phyloP scores from a whole-genome alignment of 2,329 filamentous ascomycete species.

The Calonectria pteridis region DNA sequence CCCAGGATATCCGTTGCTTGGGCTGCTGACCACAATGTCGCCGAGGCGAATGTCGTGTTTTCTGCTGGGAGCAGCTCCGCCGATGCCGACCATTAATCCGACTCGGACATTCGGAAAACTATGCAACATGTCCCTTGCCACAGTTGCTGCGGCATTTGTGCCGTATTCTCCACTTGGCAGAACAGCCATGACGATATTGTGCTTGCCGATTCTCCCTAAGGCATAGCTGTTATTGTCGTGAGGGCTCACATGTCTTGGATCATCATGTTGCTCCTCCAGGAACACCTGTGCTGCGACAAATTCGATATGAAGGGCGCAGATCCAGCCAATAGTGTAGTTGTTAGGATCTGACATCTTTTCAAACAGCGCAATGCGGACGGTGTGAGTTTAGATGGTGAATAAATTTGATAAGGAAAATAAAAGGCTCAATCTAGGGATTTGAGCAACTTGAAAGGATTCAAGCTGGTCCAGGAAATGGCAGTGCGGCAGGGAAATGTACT shows the following conservation, averaged over 20 bases:
- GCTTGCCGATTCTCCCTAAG: slow-evolving; percentile 29
- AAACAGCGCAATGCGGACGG: neutral
- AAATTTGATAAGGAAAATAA: neutral
- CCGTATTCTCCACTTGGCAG: slow-evolving; percentile 33
- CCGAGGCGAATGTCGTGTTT: slow-evolving; percentile 1
- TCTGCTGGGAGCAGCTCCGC: neutral
- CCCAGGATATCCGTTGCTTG: neutral
- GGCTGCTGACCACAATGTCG: slow-evolving; percentile 7
- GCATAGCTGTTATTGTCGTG: slow-evolving; percentile 33
- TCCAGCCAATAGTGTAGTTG: slow-evolving; percentile 9
- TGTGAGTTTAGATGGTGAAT: neutral
- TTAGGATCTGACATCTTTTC: neutral
- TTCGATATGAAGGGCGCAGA: neutral
- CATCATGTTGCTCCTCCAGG: neutral
- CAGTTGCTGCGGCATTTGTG: slow-evolving; percentile 31
- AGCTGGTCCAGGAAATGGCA: neutral
- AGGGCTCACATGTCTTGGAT: neutral
- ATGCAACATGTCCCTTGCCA: slow-evolving; percentile 45
- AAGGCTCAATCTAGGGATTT: neutral
- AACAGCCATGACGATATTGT: slow-evolving; percentile 36
- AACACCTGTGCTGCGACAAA: neutral
- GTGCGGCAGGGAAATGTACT: neutral
- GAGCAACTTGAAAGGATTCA: neutral
- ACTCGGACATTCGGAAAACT: slow-evolving; percentile 5
- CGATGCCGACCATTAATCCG: slow-evolving; percentile 21